Evolutionary conservation across 495 filamentous ascomycete species (phyloP), one percentile per base, ranked within the genome.

Genomic region (Neurospora sp.): DNA sequence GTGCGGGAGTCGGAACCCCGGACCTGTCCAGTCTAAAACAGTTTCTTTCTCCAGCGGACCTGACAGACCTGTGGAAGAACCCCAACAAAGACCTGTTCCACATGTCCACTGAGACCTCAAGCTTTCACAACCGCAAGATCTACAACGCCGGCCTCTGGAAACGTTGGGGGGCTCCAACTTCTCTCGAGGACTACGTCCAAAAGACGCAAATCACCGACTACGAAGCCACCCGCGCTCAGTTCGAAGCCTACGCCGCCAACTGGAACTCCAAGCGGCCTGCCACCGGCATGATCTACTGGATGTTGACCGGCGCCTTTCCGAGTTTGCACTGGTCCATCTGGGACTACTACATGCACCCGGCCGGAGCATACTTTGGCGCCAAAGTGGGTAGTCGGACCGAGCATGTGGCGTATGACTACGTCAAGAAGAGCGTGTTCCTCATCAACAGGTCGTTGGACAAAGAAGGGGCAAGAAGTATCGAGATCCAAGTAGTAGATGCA

Each of bases 261-360:
- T 89, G 88, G 81, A 88, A 79, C 73, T 85, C 84, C 0, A 77
- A 81, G 5, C 80, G 85, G 0, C 85, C 88, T 4, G 88, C 90
- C 0, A 91, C 89, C 0, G 89, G 90, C 0, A 23, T 88, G 46
- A 85, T 92, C 7, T 92, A 92, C 79, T 91, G 90, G 90, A 92
- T 91, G 90, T 75, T 90, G 74, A 91, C 89, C 73, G 86, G 85
- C 69, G 89, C 89, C 0, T 91, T 89, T 86, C 89, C 90, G 11
- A 87, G 83, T 59, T 81, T 91, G 44, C 89, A 91, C 77, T 92
- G 90, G 89, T 88, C 89, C 72, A 76, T 91, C 3, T 90, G 90
- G 78, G 89, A 91, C 74, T 90, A 89, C 73, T 91, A 91, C 74
- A 79, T 90, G 37, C 84, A 82, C 27, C 85, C 89, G 0, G 86